Evolutionary conservation across 192 early-diverging fungal genomes (phyloP).

Genomic region (Lobosporangium transversale): DNA sequence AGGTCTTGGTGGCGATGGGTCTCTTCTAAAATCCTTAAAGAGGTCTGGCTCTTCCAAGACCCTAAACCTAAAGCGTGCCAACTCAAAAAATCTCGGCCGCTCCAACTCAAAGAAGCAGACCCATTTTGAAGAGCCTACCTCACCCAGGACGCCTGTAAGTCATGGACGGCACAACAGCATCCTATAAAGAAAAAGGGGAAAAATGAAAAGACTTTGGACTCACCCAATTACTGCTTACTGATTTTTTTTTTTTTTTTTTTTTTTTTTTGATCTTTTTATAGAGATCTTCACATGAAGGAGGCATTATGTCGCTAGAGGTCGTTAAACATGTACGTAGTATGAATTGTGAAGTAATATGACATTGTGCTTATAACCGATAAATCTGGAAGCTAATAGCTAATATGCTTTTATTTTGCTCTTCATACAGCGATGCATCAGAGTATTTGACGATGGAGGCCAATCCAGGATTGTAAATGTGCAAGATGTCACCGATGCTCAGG

Average conservation of each 20-base stretch:
- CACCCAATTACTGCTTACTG: slow-evolving; percentile 9
- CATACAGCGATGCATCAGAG: slow-evolving; percentile 72
- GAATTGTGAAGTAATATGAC: not conserved
- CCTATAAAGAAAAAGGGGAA: no score
- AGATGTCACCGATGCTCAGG: slow-evolving; percentile 70
- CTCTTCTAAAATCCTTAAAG: slow-evolving; percentile 44
- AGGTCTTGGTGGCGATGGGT: slow-evolving; percentile 37
- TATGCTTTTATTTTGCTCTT: not conserved
- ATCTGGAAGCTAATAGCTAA: not conserved
- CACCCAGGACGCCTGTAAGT: slow-evolving; percentile 47
- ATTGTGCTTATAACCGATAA: not conserved
- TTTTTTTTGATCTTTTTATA: slow-evolving; percentile 10
- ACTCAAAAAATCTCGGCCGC: slow-evolving; percentile 38
- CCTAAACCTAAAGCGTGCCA: slow-evolving; percentile 37
- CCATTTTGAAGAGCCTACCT: slow-evolving; percentile 51
- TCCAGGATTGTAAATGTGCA: slow-evolving; percentile 82
- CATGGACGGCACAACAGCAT: not conserved
- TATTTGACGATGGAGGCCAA: slow-evolving; percentile 84
- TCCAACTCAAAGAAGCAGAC: slow-evolving; percentile 52
- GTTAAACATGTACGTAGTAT: slow-evolving; percentile 58
- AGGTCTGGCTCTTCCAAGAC: slow-evolving; percentile 46
- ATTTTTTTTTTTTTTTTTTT: no score
- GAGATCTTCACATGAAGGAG: slow-evolving; percentile 58
- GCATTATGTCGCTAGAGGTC: slow-evolving; percentile 67
- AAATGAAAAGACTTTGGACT: not conserved